These are phyloP conservation scores for Trichoderma semiorbis DNA, from an alignment of 2,329 filamentous ascomycete genomes.

Conservation along the genomic window DNA sequence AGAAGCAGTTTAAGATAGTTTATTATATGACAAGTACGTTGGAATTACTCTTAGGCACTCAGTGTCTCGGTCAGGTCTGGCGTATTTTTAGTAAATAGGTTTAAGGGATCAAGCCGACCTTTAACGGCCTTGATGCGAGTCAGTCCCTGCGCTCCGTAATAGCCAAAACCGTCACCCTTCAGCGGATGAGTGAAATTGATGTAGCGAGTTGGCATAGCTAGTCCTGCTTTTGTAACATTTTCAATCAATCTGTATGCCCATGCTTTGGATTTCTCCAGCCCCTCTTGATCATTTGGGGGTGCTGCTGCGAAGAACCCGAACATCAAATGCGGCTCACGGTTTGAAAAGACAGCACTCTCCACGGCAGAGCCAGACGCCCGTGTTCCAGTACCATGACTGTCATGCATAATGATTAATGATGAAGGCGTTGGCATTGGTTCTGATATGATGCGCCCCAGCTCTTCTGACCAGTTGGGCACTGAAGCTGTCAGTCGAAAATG, in stretches of 20 bases:
- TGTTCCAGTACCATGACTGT: background rate
- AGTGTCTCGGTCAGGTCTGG: background rate
- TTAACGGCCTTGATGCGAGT: background rate
- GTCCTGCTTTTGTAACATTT: background rate
- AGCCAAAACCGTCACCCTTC: background rate
- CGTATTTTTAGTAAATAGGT: slow-evolving; percentile 1
- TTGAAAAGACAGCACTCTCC: background rate
- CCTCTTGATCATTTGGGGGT: background rate
- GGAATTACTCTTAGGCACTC: background rate
- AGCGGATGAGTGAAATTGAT: background rate
- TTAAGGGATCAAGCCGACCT: background rate
- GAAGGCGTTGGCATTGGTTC: background rate
- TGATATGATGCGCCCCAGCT: background rate
- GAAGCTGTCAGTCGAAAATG: background rate
- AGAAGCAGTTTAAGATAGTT: background rate
- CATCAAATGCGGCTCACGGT: slow-evolving; percentile 11
- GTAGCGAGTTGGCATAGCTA: background rate
- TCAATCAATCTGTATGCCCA: background rate
- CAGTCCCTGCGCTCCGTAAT: background rate
- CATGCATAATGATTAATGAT: background rate
- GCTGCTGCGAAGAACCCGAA: background rate
- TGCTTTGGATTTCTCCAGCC: background rate
- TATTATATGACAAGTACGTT: background rate
- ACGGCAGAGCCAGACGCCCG: background rate
- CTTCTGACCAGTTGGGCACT: background rate